A percentile compares a stretch with the other conserved stretches of the same genome.
Evolutionary conservation across 2,329 filamentous ascomycete species (phyloP).

Genomic region (Sphaerulina musiva): DNA sequence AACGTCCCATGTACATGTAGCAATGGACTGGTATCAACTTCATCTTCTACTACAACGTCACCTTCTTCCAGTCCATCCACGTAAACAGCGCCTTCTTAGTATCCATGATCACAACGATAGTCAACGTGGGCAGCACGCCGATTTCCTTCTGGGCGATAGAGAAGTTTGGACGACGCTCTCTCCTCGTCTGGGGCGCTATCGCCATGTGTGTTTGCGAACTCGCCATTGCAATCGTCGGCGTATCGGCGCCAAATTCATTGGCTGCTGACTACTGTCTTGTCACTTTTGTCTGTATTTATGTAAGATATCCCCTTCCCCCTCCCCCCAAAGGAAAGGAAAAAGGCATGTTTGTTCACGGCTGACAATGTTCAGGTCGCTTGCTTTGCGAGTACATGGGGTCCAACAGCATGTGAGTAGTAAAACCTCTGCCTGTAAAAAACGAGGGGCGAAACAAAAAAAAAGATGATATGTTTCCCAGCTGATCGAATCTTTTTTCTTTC

Average conservation of each 20-base stretch:
- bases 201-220: conserved; percentile 84
- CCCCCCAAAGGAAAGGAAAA: no score
- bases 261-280: conserved; percentile 54
- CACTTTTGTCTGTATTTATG: conserved; percentile 83
- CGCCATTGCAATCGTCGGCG: conserved; percentile 62
- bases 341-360: no score
- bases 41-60: conserved; percentile 58
- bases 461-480: no score
- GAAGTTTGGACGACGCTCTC: conserved; percentile 68
- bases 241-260: conserved; percentile 39
- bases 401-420: no score
- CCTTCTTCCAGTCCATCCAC: conserved; percentile 74
- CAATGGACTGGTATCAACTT: conserved; percentile 84
- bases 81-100: conserved; percentile 75
- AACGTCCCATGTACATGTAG: no score
- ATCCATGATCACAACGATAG: conserved; percentile 75
- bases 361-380: conserved; percentile 50
- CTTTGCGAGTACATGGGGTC: conserved; percentile 73
- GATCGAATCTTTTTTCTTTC: no score
- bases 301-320: conserved; percentile 34
- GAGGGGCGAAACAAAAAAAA: no score
- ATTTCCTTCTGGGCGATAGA: conserved; percentile 86
- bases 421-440: no score
- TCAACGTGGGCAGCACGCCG: conserved; percentile 81
- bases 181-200: conserved; percentile 69